These are phyloP conservation scores for Jaapia argillacea DNA, from an alignment of 768 basidiomycete genomes.

Conservation along the genomic window DNA sequence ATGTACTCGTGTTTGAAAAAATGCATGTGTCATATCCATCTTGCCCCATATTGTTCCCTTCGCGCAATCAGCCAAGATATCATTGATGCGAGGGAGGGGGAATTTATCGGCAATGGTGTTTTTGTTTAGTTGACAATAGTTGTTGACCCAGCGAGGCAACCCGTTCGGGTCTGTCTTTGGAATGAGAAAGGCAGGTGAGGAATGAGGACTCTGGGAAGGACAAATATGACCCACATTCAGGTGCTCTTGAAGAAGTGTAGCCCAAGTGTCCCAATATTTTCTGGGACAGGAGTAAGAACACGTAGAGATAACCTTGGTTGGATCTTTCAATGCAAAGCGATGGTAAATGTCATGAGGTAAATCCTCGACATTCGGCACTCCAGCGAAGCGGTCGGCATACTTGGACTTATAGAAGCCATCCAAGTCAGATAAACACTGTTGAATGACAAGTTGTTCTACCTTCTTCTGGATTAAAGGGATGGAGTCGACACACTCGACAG, in stretches of 20 bases:
- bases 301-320: constrained; percentile 13
- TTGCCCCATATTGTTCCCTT: constrained; percentile 26
- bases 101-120: constrained; percentile 19
- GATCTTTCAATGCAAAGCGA: constrained; percentile 16
- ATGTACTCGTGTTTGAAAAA: constrained; percentile 27
- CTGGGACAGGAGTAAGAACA: constrained; percentile 21
- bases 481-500: background rate
- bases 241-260: constrained; percentile 22
- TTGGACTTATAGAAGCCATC: background rate
- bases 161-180: constrained; percentile 21
- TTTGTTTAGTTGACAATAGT: constrained; percentile 21
- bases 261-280: constrained; percentile 24
- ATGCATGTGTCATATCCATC: constrained; percentile 31
- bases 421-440: constrained; percentile 1
- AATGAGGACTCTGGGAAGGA: constrained; percentile 16
- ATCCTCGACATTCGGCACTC: constrained; percentile 12
- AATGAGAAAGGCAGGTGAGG: constrained; percentile 29
- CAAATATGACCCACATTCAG: constrained; percentile 21
- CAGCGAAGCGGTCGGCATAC: constrained; percentile 10
- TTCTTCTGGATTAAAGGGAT: background rate
- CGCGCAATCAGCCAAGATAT: constrained; percentile 25
- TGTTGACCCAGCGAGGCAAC: constrained; percentile 25
- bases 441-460: background rate
- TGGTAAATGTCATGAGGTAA: constrained; percentile 11
- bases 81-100: constrained; percentile 19